A percentile compares a stretch with the other conserved stretches of the same genome.
These are phyloP conservation scores for Whalleya microplaca DNA, from an alignment of 2,329 filamentous ascomycete genomes.

Conservation along the genomic window DNA sequence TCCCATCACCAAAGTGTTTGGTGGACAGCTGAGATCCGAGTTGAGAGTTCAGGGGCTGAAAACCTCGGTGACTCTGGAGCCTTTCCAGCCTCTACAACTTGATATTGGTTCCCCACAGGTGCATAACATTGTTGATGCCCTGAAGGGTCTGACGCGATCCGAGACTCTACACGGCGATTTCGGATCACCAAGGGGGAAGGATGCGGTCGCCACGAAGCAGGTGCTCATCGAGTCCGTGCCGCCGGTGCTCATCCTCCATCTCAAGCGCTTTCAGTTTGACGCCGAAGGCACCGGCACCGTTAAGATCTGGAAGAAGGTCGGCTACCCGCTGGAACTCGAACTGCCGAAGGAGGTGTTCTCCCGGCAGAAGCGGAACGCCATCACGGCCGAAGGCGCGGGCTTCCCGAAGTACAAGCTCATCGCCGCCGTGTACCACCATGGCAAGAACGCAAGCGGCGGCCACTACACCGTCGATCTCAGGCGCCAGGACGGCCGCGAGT, in stretches of 20 bases:
- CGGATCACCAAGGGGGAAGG: conserved; percentile 75
- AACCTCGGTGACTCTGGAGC: conserved; percentile 88
- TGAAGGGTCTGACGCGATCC: conserved; percentile 80
- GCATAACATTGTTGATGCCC: conserved; percentile 87
- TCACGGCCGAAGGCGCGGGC: conserved; percentile 65
- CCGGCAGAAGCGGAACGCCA: conserved; percentile 69
- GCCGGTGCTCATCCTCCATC: conserved; percentile 87
- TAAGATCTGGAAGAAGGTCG: conserved; percentile 98
- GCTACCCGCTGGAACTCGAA: conserved; percentile 92
- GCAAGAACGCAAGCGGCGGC: conserved; percentile 92
- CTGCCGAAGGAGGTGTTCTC: conserved; percentile 90
- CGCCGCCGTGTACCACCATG: conserved; percentile 94
- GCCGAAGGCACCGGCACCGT: conserved; percentile 79
- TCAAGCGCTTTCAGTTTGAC: conserved; percentile 98
- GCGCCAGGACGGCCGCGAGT: conserved; percentile 91
- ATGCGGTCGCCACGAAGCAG: conserved; percentile 85
- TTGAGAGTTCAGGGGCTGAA: conserved; percentile 85
- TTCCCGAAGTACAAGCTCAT: conserved; percentile 84
- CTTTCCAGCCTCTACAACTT: conserved; percentile 91
- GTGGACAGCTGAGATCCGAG: conserved; percentile 87
- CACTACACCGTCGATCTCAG: conserved; percentile 98
- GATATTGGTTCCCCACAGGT: conserved; percentile 89
- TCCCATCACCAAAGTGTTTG: conserved; percentile 92
- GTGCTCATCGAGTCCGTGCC: conserved; percentile 91
- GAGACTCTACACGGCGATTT: conserved; percentile 88